phyloP scores from a whole-genome alignment of 495 filamentous ascomycete species.

The Penicillium verhagenii region DNA sequence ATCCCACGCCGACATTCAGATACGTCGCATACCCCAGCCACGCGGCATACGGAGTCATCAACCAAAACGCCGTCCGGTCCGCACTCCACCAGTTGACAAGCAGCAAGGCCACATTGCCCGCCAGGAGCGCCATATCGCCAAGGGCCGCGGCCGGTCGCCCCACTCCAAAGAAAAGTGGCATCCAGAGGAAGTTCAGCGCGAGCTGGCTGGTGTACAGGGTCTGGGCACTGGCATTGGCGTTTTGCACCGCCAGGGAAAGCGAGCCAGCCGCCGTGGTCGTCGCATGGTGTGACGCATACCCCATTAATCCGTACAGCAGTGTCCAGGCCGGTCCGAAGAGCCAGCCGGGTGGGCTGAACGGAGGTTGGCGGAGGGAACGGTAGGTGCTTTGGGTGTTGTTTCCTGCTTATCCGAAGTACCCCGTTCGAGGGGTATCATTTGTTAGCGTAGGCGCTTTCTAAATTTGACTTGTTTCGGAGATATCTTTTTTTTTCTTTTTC shows the following conservation, averaged over 20 bases:
- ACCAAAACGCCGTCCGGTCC: constrained; percentile 68
- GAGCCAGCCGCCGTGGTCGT: constrained; percentile 54
- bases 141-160: constrained; percentile 70
- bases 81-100: constrained; percentile 71
- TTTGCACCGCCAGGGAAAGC: constrained; percentile 27
- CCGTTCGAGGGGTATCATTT: too few species aligned
- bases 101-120: constrained; percentile 66
- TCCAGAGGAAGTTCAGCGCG: constrained; percentile 81
- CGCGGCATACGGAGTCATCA: constrained; percentile 71
- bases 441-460: background rate
- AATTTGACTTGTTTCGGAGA: background rate
- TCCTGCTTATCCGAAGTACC: too few species aligned
- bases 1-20: constrained; percentile 19
- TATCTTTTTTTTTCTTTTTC: background rate
- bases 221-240: constrained; percentile 28
- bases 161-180: constrained; percentile 86
- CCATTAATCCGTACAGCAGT: constrained; percentile 81
- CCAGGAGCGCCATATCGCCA: constrained; percentile 69
- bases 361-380: constrained; percentile 70
- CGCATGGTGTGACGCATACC: constrained; percentile 77
- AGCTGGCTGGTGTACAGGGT: constrained; percentile 84
- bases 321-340: constrained; percentile 89
- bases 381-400: constrained; percentile 63
- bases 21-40: constrained; percentile 75
- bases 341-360: constrained; percentile 71